phyloP scores from a whole-genome alignment of 371 early-diverging fungal species.

The Lichtheimia hyalospora region DNA sequence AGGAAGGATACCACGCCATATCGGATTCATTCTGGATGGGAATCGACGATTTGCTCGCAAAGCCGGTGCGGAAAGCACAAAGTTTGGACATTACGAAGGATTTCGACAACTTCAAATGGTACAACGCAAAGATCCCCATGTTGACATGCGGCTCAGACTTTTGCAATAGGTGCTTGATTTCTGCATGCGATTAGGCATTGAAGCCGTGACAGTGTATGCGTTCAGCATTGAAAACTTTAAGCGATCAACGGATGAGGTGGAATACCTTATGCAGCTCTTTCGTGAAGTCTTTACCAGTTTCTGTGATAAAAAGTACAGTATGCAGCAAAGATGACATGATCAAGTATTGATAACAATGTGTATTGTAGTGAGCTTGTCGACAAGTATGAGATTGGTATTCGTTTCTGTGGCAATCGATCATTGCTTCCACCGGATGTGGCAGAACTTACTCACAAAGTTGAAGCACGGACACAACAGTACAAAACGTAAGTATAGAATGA shows the following conservation, averaged over 20 bases:
- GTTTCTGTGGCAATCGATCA: conserved; percentile 80
- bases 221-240: conserved; percentile 98
- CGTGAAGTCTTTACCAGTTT: conserved; percentile 75
- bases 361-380: conserved; percentile 67
- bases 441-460: conserved; percentile 60
- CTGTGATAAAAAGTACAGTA: conserved; percentile 65
- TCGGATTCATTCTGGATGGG: conserved; percentile 99
- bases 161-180: conserved; percentile 74
- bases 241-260: conserved; percentile 89
- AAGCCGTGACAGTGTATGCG: conserved; percentile 95
- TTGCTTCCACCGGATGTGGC: conserved; percentile 61
- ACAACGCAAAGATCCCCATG: conserved; percentile 4
- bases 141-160: neutral
- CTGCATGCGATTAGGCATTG: conserved; percentile 85
- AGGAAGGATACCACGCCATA: conserved; percentile 91
- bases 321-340: neutral
- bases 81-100: conserved; percentile 84
- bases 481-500: conserved; percentile 50
- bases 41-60: conserved; percentile 93
- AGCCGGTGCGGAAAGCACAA: conserved; percentile 40
- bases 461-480: conserved; percentile 71
- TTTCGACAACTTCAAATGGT: conserved; percentile 76
- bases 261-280: conserved; percentile 85
- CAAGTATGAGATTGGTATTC: conserved; percentile 74
- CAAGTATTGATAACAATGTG: neutral